Conservation (phyloP, 352 stramenopile genomes). For the Phytophthora fragariae region DNA sequence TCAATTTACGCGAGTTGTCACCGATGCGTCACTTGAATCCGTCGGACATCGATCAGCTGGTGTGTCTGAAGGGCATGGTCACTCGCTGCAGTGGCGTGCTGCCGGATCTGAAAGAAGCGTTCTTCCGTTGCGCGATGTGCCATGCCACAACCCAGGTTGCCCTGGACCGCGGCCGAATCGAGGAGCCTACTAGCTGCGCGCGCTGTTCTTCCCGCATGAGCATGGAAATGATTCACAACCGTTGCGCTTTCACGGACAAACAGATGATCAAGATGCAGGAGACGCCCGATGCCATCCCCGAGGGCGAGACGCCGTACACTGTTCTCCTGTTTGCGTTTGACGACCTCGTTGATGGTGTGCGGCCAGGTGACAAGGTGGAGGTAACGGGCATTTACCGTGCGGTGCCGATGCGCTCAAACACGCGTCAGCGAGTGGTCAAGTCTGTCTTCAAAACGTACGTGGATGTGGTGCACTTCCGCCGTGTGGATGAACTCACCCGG, state of each 20-base stretch:
- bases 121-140: conserved; percentile 97
- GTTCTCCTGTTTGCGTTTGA: conserved; percentile 99
- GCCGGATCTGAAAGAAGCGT: conserved; percentile 98
- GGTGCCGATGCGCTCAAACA: conserved; percentile 94
- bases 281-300: conserved; percentile 97
- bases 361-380: conserved; percentile 96
- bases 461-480: conserved; percentile 98
- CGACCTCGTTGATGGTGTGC: conserved; percentile 97
- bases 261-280: conserved; percentile 99
- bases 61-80: conserved; percentile 98
- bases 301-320: conserved; percentile 98
- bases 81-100: conserved; percentile 97
- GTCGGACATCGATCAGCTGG: conserved; percentile 97
- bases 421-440: conserved; percentile 94
- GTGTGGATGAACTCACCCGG: conserved; percentile 83
- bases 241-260: conserved; percentile 98
- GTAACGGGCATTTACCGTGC: conserved; percentile 98
- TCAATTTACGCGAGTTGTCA: conserved; percentile 94
- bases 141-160: conserved; percentile 90
- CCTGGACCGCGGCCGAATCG: conserved; percentile 96
- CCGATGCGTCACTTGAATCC: conserved; percentile 97
- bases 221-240: conserved; percentile 98
- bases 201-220: conserved; percentile 92
- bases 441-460: conserved; percentile 99
- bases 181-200: conserved; percentile 93